These are phyloP conservation scores for Potentilla sterilis DNA, from an alignment of 306 rosid genomes.

Conservation along the genomic window DNA sequence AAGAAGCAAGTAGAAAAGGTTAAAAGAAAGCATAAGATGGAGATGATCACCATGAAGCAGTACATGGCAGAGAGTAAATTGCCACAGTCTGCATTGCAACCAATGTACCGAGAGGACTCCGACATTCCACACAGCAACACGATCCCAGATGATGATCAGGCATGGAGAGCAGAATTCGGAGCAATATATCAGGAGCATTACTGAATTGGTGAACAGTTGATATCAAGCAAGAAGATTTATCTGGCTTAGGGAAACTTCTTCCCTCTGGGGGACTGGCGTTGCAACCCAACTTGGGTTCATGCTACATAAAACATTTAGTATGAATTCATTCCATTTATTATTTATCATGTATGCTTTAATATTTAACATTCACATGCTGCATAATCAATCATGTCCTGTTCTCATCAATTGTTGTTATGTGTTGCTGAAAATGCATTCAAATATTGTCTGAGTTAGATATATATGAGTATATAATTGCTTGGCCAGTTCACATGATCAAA, in stretches of 20 bases:
- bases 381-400: not conserved
- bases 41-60: conserved; percentile 86
- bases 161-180: conserved; percentile 95
- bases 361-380: not conserved
- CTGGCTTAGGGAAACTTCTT: not conserved
- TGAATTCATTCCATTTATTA: not conserved
- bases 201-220: conserved; percentile 27
- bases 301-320: not conserved
- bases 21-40: conserved; percentile 92
- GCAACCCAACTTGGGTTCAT: conserved; percentile 28
- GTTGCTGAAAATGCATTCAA: not conserved
- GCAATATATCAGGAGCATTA: conserved; percentile 91
- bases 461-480: too few species aligned
- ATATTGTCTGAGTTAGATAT: too few species aligned
- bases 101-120: conserved; percentile 57
- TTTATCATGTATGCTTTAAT: not conserved
- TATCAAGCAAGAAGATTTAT: not conserved
- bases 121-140: conserved; percentile 35
- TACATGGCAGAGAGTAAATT: conserved; percentile 83
- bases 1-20: conserved; percentile 85
- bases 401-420: not conserved
- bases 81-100: conserved; percentile 81
- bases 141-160: conserved; percentile 67
- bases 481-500: too few species aligned
- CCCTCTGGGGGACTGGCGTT: not conserved